phyloP scores from a whole-genome alignment of 2,329 filamentous ascomycete species.

The Curvularia sp. region DNA sequence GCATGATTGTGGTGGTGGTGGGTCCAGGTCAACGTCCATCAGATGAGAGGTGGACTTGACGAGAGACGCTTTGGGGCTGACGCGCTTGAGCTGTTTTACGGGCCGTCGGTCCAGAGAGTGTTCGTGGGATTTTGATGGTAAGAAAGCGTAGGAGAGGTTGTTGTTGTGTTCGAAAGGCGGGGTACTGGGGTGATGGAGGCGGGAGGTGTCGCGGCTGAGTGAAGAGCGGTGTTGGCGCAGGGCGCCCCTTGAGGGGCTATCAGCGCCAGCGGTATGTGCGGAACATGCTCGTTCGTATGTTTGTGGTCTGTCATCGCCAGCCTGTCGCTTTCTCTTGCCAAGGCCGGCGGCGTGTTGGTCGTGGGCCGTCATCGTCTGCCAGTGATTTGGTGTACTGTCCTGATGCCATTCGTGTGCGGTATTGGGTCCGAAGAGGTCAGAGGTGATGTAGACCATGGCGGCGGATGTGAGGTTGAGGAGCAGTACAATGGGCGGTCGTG shows the following conservation, averaged over 20 bases:
- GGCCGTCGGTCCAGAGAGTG: constrained; percentile 35
- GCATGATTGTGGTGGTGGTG: constrained; percentile 8
- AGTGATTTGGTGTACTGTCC: constrained; percentile 14
- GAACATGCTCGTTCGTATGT: constrained; percentile 13
- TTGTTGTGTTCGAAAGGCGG: constrained; percentile 25
- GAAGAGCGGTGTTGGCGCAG: constrained; percentile 23
- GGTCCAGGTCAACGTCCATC: constrained; percentile 40
- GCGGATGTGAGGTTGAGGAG: constrained; percentile 19
- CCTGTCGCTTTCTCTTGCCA: constrained; percentile 43
- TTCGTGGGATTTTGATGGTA: constrained; percentile 15
- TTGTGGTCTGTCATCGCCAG: constrained; percentile 21
- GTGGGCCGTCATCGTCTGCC: constrained; percentile 34
- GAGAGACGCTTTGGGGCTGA: constrained; percentile 30
- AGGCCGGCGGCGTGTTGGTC: constrained; percentile 27
- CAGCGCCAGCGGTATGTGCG: neutral
- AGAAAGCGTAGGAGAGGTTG: constrained; percentile 20
- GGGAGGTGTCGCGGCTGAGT: constrained; percentile 17
- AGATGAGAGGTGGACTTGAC: constrained; percentile 42
- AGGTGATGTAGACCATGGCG: constrained; percentile 47
- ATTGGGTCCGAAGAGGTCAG: constrained; percentile 43
- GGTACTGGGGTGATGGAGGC: constrained; percentile 22
- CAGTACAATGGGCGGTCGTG: constrained; percentile 5
- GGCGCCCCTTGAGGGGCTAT: constrained; percentile 11
- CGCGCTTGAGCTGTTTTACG: constrained; percentile 41
- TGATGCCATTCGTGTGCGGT: constrained; percentile 19